Percentiles rank a stretch among this genome's conserved stretches.
phyloP scores from a whole-genome alignment of 192 early-diverging fungal genomes.

The Backusella circina region DNA sequence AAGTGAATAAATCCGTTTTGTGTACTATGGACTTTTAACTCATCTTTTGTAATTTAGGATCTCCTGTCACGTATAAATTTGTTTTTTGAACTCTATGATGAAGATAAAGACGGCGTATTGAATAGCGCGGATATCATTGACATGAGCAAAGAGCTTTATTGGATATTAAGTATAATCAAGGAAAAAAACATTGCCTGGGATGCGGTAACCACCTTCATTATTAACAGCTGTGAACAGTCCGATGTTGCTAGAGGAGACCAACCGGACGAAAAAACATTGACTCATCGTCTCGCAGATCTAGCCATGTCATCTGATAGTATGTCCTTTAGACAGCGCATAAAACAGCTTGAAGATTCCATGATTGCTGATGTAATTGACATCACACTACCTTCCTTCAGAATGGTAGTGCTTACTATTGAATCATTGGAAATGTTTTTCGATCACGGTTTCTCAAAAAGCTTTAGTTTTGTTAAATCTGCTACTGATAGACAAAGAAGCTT shows the following conservation, averaged over 20 bases:
- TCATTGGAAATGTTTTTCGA: constrained; percentile 85
- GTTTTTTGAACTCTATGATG: constrained; percentile 84
- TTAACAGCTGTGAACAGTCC: constrained; percentile 20
- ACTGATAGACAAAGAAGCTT: constrained; percentile 47
- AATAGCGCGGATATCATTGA: constrained; percentile 77
- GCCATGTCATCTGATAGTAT: not conserved
- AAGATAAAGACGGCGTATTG: constrained; percentile 59
- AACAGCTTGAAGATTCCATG: constrained; percentile 1
- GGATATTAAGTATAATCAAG: constrained; percentile 57
- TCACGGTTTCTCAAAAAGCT: constrained; percentile 52
- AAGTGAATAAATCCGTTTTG: not conserved
- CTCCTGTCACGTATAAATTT: constrained; percentile 72
- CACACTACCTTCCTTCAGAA: constrained; percentile 36
- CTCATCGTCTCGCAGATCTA: constrained; percentile 6
- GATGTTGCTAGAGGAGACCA: constrained; percentile 16
- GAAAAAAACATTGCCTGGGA: constrained; percentile 56
- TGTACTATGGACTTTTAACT: not conserved
- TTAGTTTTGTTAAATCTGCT: constrained; percentile 57
- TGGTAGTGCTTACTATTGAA: constrained; percentile 85
- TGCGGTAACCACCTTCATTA: constrained; percentile 5
- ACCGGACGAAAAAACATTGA: not conserved
- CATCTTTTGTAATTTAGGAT: constrained; percentile 51
- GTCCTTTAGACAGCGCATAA: not conserved
- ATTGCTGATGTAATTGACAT: constrained; percentile 1
- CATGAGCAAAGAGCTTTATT: constrained; percentile 83